These are phyloP conservation scores for Ogataea neopini DNA, from an alignment of 805 yeast species.

Conservation along the genomic window DNA sequence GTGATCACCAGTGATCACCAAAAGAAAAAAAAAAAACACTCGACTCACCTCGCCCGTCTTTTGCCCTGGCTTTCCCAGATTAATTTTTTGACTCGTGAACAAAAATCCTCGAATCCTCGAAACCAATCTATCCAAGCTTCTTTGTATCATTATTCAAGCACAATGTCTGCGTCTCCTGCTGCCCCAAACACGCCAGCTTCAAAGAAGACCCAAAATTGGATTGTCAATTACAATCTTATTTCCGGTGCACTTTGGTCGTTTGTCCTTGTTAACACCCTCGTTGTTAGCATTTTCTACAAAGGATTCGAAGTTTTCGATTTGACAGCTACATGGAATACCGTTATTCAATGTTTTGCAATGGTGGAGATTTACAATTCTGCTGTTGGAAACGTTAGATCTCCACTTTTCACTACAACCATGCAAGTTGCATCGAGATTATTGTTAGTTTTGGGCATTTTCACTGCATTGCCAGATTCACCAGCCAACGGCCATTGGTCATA, in stretches of 20 bases:
- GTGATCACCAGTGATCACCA: no score
- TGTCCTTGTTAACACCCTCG: slow-evolving; percentile 30
- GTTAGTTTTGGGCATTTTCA: slow-evolving; percentile 80
- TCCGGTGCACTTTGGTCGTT: slow-evolving; percentile 38
- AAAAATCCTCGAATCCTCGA: no score
- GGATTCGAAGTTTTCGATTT: slow-evolving; percentile 66
- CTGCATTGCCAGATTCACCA: slow-evolving; percentile 69
- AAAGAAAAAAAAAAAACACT: no score
- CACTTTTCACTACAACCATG: slow-evolving; percentile 76
- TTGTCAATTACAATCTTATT: slow-evolving; percentile 34
- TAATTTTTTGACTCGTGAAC: no score
- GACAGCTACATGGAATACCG: slow-evolving; percentile 57
- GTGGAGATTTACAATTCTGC: slow-evolving; percentile 79
- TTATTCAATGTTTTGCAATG: slow-evolving; percentile 76
- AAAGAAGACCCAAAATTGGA: slow-evolving; percentile 27
- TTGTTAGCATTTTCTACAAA: slow-evolving; percentile 40
- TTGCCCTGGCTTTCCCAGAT: no score
- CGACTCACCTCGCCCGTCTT: no score
- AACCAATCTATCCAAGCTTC: no score
- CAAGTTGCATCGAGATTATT: slow-evolving; percentile 87
- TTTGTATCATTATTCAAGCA: not conserved
- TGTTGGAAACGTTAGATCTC: slow-evolving; percentile 81
- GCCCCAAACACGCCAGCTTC: not conserved
- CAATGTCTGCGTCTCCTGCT: not conserved
- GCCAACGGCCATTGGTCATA: slow-evolving; percentile 62